Evolutionary conservation across 441 rosid species (phyloP).

Genomic region (Populus hybrid): DNA sequence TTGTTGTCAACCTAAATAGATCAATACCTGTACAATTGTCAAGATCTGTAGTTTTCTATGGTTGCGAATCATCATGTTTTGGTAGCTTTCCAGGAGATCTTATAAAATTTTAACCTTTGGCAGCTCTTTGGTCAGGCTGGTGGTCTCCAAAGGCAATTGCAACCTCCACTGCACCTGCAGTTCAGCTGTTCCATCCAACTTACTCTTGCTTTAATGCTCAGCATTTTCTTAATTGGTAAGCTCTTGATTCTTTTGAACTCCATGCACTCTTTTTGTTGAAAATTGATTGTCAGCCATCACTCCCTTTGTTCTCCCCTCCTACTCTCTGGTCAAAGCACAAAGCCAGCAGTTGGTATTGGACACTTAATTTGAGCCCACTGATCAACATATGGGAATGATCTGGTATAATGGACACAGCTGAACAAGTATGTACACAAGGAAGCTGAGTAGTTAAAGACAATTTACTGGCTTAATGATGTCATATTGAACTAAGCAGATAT

Average conservation of each 20-base stretch:
- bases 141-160: too few relatives aligned
- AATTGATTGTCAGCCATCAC: neutral
- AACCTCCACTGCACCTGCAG: too few relatives aligned
- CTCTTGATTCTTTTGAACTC: conserved; percentile 9
- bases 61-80: too few relatives aligned
- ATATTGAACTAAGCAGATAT: neutral
- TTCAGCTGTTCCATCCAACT: too few relatives aligned
- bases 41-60: too few relatives aligned
- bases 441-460: neutral
- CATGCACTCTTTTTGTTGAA: neutral
- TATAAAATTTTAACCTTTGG: too few relatives aligned
- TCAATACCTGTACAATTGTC: too few relatives aligned
- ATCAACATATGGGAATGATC: neutral
- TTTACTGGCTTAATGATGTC: neutral
- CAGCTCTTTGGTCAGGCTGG: too few relatives aligned
- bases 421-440: neutral
- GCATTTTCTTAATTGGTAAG: conserved; percentile 74
- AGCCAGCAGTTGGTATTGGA: neutral
- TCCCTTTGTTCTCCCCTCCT: neutral
- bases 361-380: neutral
- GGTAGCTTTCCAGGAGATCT: too few relatives aligned
- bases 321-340: neutral
- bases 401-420: neutral
- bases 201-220: too few relatives aligned
- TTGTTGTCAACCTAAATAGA: too few relatives aligned